These are phyloP conservation scores for Neopestalotiopsis sp. DNA, from an alignment of 2,329 filamentous ascomycete genomes.

Conservation along the genomic window DNA sequence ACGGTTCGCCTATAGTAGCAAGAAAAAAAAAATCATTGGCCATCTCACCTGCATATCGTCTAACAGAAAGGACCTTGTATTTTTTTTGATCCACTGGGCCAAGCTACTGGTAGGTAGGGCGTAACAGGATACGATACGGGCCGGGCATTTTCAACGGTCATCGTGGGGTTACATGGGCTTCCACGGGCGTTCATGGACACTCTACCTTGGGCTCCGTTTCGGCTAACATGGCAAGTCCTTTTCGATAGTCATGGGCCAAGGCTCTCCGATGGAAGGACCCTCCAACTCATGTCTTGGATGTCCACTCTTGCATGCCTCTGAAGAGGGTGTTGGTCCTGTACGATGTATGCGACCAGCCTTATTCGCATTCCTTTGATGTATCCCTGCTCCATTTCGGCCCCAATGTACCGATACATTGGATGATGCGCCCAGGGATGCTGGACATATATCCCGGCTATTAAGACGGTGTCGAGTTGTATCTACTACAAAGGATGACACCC, in stretches of 20 bases:
- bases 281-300: background rate
- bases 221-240: background rate
- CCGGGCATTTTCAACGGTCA: background rate
- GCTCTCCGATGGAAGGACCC: background rate
- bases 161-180: background rate
- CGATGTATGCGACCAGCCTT: background rate
- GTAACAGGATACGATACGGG: no score
- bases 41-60: background rate
- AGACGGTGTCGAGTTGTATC: background rate
- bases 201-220: background rate
- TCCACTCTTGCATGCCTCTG: background rate
- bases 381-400: background rate
- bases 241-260: background rate
- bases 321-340: background rate
- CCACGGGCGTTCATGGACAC: no score
- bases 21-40: background rate
- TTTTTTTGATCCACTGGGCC: background rate
- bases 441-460: background rate
- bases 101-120: no score
- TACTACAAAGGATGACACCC: background rate
- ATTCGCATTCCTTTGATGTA: background rate
- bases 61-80: background rate
- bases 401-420: background rate
- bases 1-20: background rate
- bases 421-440: background rate